Conservation (phyloP, 331 rosid genomes). For the Rosa hybrid region DNA sequence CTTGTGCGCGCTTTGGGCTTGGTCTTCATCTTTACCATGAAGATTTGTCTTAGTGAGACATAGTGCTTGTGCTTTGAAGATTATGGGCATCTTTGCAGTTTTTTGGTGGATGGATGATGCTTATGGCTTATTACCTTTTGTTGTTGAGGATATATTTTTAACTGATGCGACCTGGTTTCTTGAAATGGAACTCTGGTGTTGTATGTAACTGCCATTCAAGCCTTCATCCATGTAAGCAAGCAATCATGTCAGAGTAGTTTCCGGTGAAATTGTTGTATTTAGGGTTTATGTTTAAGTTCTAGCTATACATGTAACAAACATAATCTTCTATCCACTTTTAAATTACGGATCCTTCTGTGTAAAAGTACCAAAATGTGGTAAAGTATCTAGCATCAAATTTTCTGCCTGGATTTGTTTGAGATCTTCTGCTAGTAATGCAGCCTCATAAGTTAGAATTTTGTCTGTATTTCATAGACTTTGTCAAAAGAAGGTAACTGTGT, state of each 20-base stretch:
- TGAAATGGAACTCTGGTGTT: not conserved
- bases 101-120: conserved; percentile 8
- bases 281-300: not conserved
- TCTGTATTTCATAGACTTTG: not conserved
- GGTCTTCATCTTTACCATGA: conserved; percentile 89
- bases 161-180: not conserved
- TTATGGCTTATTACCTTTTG: not conserved
- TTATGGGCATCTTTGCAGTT: not conserved
- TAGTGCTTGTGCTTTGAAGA: not conserved
- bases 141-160: not conserved
- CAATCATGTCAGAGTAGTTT: not conserved
- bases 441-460: not conserved
- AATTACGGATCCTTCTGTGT: not conserved
- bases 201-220: not conserved
- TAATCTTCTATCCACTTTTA: not conserved
- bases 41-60: conserved; percentile 44
- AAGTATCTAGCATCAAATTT: not conserved
- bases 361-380: not conserved
- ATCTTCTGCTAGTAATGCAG: not conserved
- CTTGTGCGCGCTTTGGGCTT: conserved; percentile 85
- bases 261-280: not conserved
- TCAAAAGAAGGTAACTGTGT: not conserved
- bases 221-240: not conserved
- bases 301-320: not conserved
- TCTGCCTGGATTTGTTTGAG: not conserved